phyloP scores from a whole-genome alignment of 2,329 filamentous ascomycete species.

The Xylaria sp. region DNA sequence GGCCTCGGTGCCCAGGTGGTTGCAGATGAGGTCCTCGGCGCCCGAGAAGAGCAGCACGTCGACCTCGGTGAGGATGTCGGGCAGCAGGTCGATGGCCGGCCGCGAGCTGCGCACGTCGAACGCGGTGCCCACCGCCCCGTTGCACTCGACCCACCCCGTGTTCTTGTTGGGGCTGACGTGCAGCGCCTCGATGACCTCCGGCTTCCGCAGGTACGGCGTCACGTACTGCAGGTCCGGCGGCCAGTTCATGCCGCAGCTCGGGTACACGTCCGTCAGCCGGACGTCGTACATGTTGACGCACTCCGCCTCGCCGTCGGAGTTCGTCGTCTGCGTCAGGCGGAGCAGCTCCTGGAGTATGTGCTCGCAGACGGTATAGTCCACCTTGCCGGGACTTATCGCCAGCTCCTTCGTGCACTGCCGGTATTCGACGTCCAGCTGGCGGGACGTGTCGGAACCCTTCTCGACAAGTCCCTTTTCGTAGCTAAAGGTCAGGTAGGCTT shows the following conservation, averaged over 20 bases:
- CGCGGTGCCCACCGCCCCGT: conserved; percentile 70
- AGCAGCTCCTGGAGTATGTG: conserved; percentile 74
- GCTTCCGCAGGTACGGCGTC: conserved; percentile 79
- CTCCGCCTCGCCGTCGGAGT: conserved; percentile 52
- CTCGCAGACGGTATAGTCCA: conserved; percentile 77
- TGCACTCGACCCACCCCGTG: conserved; percentile 91
- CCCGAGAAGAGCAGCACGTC: conserved; percentile 89
- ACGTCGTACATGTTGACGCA: conserved; percentile 99
- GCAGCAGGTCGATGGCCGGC: conserved; percentile 75
- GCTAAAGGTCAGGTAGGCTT: conserved; percentile 79
- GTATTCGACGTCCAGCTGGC: conserved; percentile 69
- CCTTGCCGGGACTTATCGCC: conserved; percentile 54
- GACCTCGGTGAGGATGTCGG: conserved; percentile 75
- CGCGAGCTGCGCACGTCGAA: conserved; percentile 73
- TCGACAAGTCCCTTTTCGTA: conserved; percentile 75
- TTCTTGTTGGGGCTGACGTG: conserved; percentile 82
- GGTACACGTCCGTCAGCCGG: conserved; percentile 76
- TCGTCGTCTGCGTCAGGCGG: conserved; percentile 58
- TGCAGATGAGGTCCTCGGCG: conserved; percentile 93
- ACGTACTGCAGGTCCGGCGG: conserved; percentile 80
- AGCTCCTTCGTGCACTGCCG: conserved; percentile 68
- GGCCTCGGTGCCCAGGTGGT: conserved; percentile 90
- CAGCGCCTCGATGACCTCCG: conserved; percentile 78
- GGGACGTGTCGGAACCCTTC: conserved; percentile 65
- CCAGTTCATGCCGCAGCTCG: conserved; percentile 97